These are phyloP conservation scores for Penicillium cinerascens DNA, from an alignment of 495 filamentous ascomycete genomes.

Conservation along the genomic window DNA sequence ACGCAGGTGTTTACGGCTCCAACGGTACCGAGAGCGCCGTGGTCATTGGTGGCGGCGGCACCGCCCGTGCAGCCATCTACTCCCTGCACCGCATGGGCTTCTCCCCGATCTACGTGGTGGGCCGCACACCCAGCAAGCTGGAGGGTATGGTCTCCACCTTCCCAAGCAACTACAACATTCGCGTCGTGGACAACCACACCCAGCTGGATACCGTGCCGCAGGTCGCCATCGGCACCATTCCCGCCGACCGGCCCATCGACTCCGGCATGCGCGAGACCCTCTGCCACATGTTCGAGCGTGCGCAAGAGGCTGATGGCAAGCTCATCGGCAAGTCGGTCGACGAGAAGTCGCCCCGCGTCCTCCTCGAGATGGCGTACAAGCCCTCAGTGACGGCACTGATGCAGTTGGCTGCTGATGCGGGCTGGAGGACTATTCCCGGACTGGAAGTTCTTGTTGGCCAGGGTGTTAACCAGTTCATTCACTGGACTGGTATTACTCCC, in stretches of 20 bases:
- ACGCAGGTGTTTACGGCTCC: conserved; percentile 56
- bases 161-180: conserved; percentile 70
- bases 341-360: conserved; percentile 46
- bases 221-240: conserved; percentile 86
- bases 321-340: conserved; percentile 25
- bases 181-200: conserved; percentile 52
- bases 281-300: conserved; percentile 55
- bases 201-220: conserved; percentile 53
- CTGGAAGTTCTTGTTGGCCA: conserved; percentile 89
- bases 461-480: conserved; percentile 76
- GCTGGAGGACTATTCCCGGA: conserved; percentile 85
- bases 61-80: conserved; percentile 87
- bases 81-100: conserved; percentile 81
- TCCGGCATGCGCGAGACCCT: conserved; percentile 64
- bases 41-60: conserved; percentile 88
- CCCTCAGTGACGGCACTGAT: conserved; percentile 80
- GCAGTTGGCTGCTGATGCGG: conserved; percentile 71
- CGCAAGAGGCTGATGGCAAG: conserved; percentile 36
- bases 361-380: conserved; percentile 97
- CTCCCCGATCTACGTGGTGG: conserved; percentile 81
- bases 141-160: conserved; percentile 66
- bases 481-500: conserved; percentile 76
- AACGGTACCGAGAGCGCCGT: conserved; percentile 38
- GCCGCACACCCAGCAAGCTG: conserved; percentile 68
- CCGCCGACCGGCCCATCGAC: conserved; percentile 84